Base-by-base conservation (phyloP, 106 monocot species). In the Dioscorea alata region DNA sequence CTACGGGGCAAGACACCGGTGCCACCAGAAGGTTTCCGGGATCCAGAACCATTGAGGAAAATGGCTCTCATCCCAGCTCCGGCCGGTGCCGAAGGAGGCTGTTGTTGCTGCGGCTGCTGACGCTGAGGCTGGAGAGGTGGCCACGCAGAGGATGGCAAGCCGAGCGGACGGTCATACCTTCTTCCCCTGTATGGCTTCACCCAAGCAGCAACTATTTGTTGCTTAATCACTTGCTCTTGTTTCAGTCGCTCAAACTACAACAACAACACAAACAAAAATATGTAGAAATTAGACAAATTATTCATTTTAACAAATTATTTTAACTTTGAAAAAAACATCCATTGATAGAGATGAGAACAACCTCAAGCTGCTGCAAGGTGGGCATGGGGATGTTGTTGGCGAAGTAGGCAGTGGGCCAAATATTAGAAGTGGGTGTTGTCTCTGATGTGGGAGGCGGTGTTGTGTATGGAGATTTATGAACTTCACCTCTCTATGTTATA, bases 1-100 rank as follows among this genome's bases (percentile, higher is more conserved):
- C 67, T 23, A 48, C 74, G 75, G 3, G 80, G 80, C 9, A 81
- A 81, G 9, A 81, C 80, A 7, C 80, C 80, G 8, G 80, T 81
- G 9, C 82, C 82, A 13, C 50, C 52, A 6, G 80, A 75, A 50
- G 70, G 66, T 60, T 24, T 59, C 23, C 71, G 48, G 1, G 50
- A 13, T 4, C 51, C 63, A 32, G 50, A 4, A 1, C 50, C 57
- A 9, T 20, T 60, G 19, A 75, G 61, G 23, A 75, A 75, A 21
- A 75, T 64, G 12, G 80, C 75, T 22, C 75, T 33, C 75, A 75
- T 75, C 4, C 71, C 71, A 7, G 61, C 63, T 2, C 64, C 64
- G 0, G 65, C 0, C 0, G 31, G 23, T 14, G 21, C 34, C 12
- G 13, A 20, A 5, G 31, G 50, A 60, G 31, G 71, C 24, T 57